Evolutionary conservation across 805 yeast genomes (phyloP), one percentile per base, ranked within the genome.

Genomic region (Wickerhamiella cacticola): DNA sequence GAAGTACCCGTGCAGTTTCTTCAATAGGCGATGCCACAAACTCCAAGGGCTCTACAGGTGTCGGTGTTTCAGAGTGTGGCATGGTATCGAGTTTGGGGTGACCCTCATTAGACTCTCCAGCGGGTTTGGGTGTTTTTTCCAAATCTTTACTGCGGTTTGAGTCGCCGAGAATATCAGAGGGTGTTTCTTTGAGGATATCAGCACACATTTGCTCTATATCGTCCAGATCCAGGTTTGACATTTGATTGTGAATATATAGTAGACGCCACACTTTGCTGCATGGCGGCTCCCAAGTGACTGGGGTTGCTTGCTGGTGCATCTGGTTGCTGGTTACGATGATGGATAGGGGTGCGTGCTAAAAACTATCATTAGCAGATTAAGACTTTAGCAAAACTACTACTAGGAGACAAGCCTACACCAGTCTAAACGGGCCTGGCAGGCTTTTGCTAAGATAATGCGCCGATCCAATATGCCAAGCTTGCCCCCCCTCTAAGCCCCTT

Each of bases 181-280:
- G 36, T 3, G 6, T 31, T n/a, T 39, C 42, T 8, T 24, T n/a
- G 4, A 48, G 15, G 19, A 48, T 42, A 21, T 48, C 50, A 2
- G 46, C n/a, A 22, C 34, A 48, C 40, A 48, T 34, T 22, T 48
- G 39, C 34, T 48, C 50, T 3, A 48, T 31, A 22, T 41, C 41
- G 43, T 33, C 38, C 2, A 48, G 36, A 26, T 48, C 50, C 9
- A 19, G 21, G 5, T 19, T 31, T 6, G 38, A 29, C 45, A 41
- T 41, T 25, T 8, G 21, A 12, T 24, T 8, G 5, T 39, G 28
- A 24, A 39, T 39, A 22, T 38, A 23, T 38, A 18, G 42, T n/a
- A n/a, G 21, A 26, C 31, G 42, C 42, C 42, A 24, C 33, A 12
- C 33, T 26, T 21, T 24, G 42, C 33, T 39, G 29, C 29, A 39